Evolutionary conservation across 148 eudicot genomes (phyloP), one percentile per base, ranked within the genome.

Genomic region (Cornus controversa): DNA sequence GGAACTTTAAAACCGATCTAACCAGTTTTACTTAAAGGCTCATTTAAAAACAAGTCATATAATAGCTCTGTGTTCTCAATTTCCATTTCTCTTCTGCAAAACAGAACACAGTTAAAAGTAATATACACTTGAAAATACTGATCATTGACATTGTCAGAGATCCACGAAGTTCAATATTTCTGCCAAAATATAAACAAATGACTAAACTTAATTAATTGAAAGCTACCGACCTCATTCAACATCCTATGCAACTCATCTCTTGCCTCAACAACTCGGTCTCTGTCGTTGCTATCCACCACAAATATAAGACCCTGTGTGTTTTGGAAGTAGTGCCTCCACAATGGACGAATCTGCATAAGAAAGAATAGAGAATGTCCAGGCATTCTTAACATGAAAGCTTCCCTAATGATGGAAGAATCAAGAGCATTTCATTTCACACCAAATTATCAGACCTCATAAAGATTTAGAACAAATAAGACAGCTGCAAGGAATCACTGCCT

Each of bases 261-360:
- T 53, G 90, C 90, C 82, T 88, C 91, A 79, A 83, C 87, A 84
- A 86, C 87, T 78, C 91, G 89, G 85, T 87, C 90, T 69, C 90
- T 84, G 72, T 87, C 90, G 57, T 87, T 87, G 87, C 90, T 87
- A 70, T 87, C 90, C 42, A 87, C 87, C 78, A 87, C 90, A 75
- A 87, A 87, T 16, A 87, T 84, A 36, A 87, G 87, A 71, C 90
- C 90, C 74, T 87, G 90, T 0, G 87, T 87, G 85, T 84, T 84
- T 73, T 87, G 90, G 85, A 82, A 87, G 75, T 87, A 87, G 72
- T 84, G 87, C 85, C 89, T 87, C 89, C 89, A 87, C 84, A 87
- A 69, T 77, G 89, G 89, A 37, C 89, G 89, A 70, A 87, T 84
- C 89, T 87, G 87, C 57, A 63, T 15, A 71, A 66, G 62, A 28